Evolutionary conservation across 2,329 filamentous ascomycete genomes (phyloP).

Genomic region (Calonectria montana): DNA sequence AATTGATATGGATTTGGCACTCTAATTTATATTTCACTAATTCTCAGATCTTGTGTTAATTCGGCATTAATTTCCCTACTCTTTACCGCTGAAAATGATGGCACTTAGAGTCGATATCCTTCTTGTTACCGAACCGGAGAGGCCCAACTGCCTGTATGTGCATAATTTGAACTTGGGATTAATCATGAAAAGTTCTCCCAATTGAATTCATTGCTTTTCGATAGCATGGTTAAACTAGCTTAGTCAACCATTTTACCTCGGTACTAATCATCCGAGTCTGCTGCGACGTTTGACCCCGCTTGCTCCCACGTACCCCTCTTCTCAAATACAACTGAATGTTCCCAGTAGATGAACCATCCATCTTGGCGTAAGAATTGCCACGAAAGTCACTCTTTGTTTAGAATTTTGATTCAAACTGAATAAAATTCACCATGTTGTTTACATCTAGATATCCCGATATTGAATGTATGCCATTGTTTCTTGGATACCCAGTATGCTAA

Average conservation of each 20-base stretch:
- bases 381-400: background rate
- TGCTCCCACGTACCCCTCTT: background rate
- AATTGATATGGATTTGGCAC: no score
- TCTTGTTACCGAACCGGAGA: no score
- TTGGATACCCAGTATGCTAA: background rate
- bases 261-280: background rate
- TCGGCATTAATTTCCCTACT: no score
- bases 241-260: background rate
- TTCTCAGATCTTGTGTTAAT: no score
- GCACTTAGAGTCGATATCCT: no score
- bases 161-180: no score
- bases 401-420: background rate
- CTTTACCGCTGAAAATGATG: no score
- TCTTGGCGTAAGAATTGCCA: background rate
- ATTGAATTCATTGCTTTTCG: no score
- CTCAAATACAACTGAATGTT: background rate
- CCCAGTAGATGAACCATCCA: background rate
- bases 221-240: no score
- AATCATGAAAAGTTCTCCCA: no score
- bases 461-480: background rate
- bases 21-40: no score
- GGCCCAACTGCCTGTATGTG: no score
- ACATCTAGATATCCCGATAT: constrained; percentile 4
- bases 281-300: background rate
- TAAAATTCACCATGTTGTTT: background rate